Conservation (phyloP, 2,329 filamentous ascomycete species). For the Grosmannia clavigera region DNA sequence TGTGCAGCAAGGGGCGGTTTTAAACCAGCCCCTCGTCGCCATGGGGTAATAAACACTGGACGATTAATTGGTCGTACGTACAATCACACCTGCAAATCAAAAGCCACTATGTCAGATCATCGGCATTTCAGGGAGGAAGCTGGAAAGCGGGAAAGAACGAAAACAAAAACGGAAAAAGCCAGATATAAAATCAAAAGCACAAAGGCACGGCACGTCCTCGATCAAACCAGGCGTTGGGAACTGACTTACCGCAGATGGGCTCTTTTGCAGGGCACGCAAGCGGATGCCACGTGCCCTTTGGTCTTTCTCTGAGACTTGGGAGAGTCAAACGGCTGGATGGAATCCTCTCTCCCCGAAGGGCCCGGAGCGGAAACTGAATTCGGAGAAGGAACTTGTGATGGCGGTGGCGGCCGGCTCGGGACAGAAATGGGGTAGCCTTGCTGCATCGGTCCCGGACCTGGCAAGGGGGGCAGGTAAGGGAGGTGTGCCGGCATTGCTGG, state of each 20-base stretch:
- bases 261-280: constrained; percentile 75
- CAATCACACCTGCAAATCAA: constrained; percentile 44
- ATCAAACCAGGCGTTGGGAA: background rate
- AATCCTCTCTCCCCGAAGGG: constrained; percentile 1
- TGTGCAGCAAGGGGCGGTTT: too few relatives aligned
- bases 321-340: constrained; percentile 33
- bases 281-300: constrained; percentile 73
- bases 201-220: too few relatives aligned
- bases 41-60: background rate
- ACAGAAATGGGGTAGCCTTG: constrained; percentile 7
- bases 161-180: constrained; percentile 1
- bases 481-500: constrained; percentile 20
- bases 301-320: constrained; percentile 54
- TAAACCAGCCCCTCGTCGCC: too few relatives aligned
- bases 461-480: constrained; percentile 15
- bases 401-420: constrained; percentile 16
- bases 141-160: background rate
- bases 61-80: constrained; percentile 31
- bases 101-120: constrained; percentile 10
- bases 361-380: constrained; percentile 7
- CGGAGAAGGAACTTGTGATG: constrained; percentile 34
- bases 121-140: background rate
- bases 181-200: too few relatives aligned
- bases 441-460: constrained; percentile 10
- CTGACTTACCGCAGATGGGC: constrained; percentile 56